Evolutionary conservation across 768 basidiomycete species (phyloP).

Genomic region (Psilocybe tampanensis): DNA sequence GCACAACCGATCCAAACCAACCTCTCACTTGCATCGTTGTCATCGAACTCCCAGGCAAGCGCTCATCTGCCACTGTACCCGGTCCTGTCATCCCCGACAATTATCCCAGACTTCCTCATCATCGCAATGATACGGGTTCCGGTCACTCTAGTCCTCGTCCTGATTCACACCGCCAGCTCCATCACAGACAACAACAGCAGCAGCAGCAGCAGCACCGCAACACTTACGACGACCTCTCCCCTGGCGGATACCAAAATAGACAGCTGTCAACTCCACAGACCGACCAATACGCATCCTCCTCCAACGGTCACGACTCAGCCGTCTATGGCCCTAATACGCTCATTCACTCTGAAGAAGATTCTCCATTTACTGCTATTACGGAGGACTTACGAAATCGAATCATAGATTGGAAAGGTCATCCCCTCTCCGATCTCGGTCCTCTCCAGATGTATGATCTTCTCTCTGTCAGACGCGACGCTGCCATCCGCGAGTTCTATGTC

Average conservation of each 20-base stretch:
- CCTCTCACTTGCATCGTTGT: conserved; percentile 93
- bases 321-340: conserved; percentile 31
- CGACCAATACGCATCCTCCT: conserved; percentile 33
- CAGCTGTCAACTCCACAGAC: conserved; percentile 29
- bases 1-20: conserved; percentile 70
- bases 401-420: conserved; percentile 95
- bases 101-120: conserved; percentile 36
- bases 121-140: conserved; percentile 32
- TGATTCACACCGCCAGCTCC: conserved; percentile 32
- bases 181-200: conserved; percentile 20
- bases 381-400: conserved; percentile 90
- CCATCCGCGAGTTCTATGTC: conserved; percentile 92
- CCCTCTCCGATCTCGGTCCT: conserved; percentile 84
- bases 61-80: conserved; percentile 51
- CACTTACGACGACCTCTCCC: conserved; percentile 26
- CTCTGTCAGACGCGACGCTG: conserved; percentile 84
- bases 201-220: conserved; percentile 26
- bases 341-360: conserved; percentile 61
- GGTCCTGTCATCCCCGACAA: conserved; percentile 55
- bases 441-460: conserved; percentile 93
- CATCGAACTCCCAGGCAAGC: conserved; percentile 87
- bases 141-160: conserved; percentile 46
- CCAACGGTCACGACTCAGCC: conserved; percentile 34
- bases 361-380: conserved; percentile 81
- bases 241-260: conserved; percentile 29